Base-by-base conservation (phyloP, 1,284 basidiomycete species). In the Entoloma clypeatum region DNA sequence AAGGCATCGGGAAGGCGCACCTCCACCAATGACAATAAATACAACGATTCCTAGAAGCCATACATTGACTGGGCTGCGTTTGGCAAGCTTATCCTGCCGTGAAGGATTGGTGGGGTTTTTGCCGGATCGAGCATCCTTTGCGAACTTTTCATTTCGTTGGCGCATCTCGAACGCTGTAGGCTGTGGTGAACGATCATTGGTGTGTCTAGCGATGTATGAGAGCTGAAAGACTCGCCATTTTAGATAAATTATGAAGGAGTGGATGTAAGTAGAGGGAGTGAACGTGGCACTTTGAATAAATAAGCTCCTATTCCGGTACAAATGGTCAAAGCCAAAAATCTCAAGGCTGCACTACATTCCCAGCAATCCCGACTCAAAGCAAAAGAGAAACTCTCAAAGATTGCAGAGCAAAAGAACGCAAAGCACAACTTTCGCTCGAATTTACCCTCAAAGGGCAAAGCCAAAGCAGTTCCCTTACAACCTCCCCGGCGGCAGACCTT, bases 111-210 rank as follows among this genome's bases (percentile, higher is more conserved):
- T 74, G 1, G 82, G 76, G 40, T 85, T 85, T 69, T 86, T 88
- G 53, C 86, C 86, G 31, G 75, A 63, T 48, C 74, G 75, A 47
- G 76, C 79, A 49, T 81, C 78, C 46, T 72, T 77, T 28, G 81
- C 82, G 62, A 89, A 90, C 62, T 86, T 82, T 41, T 72, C 73
- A 60, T 89, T 90, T 62, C 78, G 77, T 57, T 80, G 77, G 51
- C 83, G 79, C 67, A 88, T 73, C 59, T 90, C 86, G 62, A 86
- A 87, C 68, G 82, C 75, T 41, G 83, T 80, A 34, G 77, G 77
- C 77, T 80, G 38, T 10, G 14, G 19, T 23, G 9, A 28, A 25
- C 22, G 5, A 29, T 6, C 11, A 22, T 19, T 26, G 21, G 31
- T 19, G 7, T 14, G 7, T n/a, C 22, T n/a, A 11, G 17, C 16